phyloP scores from a whole-genome alignment of 2,329 filamentous ascomycete species.

The Orbilia quercus region DNA sequence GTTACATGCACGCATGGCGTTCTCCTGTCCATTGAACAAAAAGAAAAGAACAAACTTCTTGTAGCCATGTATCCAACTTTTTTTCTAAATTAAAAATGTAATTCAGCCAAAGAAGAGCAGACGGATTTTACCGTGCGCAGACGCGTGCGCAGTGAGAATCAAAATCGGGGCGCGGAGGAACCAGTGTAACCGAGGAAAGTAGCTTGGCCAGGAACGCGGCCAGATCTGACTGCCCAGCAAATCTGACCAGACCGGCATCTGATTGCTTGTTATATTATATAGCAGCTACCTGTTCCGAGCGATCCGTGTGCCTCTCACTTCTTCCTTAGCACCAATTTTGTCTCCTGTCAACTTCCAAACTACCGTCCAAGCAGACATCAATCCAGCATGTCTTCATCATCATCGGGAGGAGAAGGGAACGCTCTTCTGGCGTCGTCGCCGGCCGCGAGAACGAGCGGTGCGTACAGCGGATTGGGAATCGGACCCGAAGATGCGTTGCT shows the following conservation, averaged over 20 bases:
- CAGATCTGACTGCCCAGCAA: background rate
- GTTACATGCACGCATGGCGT: slow-evolving; percentile 42
- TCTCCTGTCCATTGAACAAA: slow-evolving; percentile 44
- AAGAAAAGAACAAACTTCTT: slow-evolving; percentile 16
- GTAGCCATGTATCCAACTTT: background rate
- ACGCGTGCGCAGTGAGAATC: background rate
- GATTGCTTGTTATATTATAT: background rate
- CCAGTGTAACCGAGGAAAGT: slow-evolving; percentile 26
- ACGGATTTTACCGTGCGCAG: no score
- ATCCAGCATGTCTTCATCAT: slow-evolving; percentile 24
- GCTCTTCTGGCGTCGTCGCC: background rate
- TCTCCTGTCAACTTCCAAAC: background rate
- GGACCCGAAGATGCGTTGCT: slow-evolving; percentile 51
- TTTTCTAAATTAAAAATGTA: slow-evolving; percentile 3
- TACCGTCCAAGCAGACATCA: background rate
- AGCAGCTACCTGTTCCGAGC: background rate
- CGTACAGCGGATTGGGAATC: slow-evolving; percentile 27
- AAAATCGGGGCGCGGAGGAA: background rate
- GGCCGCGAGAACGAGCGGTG: slow-evolving; percentile 1
- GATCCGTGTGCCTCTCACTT: background rate
- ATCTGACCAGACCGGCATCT: slow-evolving; percentile 1
- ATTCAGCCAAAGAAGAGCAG: slow-evolving; percentile 1
- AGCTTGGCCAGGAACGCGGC: slow-evolving; percentile 16
- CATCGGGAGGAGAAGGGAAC: slow-evolving; percentile 8
- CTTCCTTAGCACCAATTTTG: background rate